phyloP scores from a whole-genome alignment of 2,329 filamentous ascomycete species.

The Fusarium mexicanum region DNA sequence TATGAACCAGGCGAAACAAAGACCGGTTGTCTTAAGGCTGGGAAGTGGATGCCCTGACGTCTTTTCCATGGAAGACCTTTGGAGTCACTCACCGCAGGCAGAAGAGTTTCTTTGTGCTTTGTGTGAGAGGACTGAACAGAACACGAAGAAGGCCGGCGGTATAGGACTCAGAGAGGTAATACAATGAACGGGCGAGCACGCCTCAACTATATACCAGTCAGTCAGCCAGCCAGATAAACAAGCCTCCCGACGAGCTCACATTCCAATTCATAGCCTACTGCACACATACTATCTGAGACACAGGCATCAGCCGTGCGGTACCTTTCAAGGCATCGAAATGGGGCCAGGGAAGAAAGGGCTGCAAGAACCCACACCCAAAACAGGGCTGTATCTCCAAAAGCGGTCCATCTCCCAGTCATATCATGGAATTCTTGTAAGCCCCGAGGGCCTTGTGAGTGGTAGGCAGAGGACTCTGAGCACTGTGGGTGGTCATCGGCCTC shows the following conservation, averaged over 20 bases:
- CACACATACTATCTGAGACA: constrained; percentile 24
- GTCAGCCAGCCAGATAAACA: background rate
- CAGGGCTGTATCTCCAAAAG: constrained; percentile 31
- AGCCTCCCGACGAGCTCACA: constrained; percentile 20
- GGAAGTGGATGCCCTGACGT: constrained; percentile 29
- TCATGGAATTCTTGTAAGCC: constrained; percentile 32
- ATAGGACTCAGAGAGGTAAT: constrained; percentile 1
- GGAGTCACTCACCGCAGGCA: constrained; percentile 40
- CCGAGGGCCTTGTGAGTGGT: constrained; percentile 33
- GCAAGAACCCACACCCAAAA: constrained; percentile 31
- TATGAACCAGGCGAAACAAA: constrained; percentile 27
- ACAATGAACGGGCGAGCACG: constrained; percentile 13
- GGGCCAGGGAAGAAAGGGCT: constrained; percentile 16
- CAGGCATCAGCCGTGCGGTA: constrained; percentile 26
- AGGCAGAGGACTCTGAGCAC: background rate
- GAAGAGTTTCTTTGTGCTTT: constrained; percentile 9
- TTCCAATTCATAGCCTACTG: constrained; percentile 26
- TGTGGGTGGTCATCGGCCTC: constrained; percentile 42
- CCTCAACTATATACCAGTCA: constrained; percentile 37
- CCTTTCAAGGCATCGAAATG: constrained; percentile 25
- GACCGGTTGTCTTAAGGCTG: constrained; percentile 37
- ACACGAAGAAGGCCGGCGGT: constrained; percentile 25
- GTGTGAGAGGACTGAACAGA: constrained; percentile 7
- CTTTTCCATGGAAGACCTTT: constrained; percentile 32
- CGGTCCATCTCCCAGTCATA: constrained; percentile 36